phyloP scores from a whole-genome alignment of 768 basidiomycete genomes.

The Auricularia sp. region DNA sequence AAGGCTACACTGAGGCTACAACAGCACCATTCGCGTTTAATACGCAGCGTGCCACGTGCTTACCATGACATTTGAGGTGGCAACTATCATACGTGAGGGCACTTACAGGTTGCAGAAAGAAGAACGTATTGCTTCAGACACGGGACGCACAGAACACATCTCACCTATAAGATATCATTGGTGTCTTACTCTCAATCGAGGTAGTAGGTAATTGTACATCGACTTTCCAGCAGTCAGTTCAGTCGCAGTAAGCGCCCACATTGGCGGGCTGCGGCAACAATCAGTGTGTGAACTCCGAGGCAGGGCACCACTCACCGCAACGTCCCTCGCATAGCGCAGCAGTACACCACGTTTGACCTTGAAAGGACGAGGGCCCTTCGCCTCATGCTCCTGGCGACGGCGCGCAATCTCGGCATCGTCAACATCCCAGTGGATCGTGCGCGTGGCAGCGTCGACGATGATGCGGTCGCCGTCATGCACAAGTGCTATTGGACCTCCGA shows the following conservation, averaged over 20 bases:
- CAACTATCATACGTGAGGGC: no score
- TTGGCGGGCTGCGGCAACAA: slow-evolving; percentile 53
- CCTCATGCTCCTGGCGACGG: slow-evolving; percentile 61
- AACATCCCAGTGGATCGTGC: slow-evolving; percentile 65
- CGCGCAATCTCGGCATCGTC: slow-evolving; percentile 51
- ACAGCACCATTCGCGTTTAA: no score
- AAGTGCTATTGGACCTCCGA: slow-evolving; percentile 82
- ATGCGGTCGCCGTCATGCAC: slow-evolving; percentile 76
- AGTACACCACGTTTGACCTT: slow-evolving; percentile 68
- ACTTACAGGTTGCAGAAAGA: no score
- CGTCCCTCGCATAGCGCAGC: slow-evolving; percentile 74
- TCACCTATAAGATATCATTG: no score
- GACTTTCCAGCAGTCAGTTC: slow-evolving; percentile 9
- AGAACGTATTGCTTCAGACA: no score
- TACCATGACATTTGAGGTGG: no score
- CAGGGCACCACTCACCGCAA: slow-evolving; percentile 50
- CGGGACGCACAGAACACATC: no score
- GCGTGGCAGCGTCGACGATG: slow-evolving; percentile 55
- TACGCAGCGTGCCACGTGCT: no score
- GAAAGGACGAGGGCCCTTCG: slow-evolving; percentile 48
- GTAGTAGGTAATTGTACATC: no score
- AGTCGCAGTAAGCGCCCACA: slow-evolving; percentile 76
- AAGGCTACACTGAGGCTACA: no score
- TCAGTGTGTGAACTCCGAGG: background rate
- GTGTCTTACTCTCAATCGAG: no score